These are phyloP conservation scores for Inga oerstediana DNA, from an alignment of 306 rosid genomes.

Conservation along the genomic window DNA sequence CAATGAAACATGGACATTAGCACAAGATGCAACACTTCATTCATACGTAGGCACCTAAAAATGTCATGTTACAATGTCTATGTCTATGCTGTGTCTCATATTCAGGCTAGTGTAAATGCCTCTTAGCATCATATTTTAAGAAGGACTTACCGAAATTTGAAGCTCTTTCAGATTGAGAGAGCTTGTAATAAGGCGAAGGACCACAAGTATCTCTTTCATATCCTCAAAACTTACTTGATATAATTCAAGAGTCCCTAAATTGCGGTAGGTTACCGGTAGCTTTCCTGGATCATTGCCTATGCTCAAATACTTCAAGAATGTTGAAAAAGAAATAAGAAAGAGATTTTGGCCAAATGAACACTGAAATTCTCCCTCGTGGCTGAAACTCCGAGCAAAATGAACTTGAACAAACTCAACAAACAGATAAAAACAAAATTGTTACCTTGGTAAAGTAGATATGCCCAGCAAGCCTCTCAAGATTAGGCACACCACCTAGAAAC, in stretches of 20 bases:
- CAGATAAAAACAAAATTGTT: constrained; percentile 25
- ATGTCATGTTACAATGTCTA: neutral
- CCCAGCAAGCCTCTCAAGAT: constrained; percentile 79
- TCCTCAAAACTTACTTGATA: constrained; percentile 94
- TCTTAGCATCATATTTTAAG: neutral
- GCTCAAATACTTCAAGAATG: constrained; percentile 77
- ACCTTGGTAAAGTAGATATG: constrained; percentile 93
- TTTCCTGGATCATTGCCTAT: constrained; percentile 60
- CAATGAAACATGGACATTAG: neutral
- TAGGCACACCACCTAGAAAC: constrained; percentile 86
- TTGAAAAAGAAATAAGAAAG: constrained; percentile 17
- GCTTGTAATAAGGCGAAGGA: constrained; percentile 78
- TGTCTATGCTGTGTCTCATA: neutral
- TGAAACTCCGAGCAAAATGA: constrained; percentile 9
- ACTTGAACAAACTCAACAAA: constrained; percentile 26
- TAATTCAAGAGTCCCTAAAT: constrained; percentile 71
- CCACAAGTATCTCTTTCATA: constrained; percentile 81
- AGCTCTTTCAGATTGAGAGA: constrained; percentile 85
- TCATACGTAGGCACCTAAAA: neutral
- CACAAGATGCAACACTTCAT: neutral
- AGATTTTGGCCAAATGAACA: constrained; percentile 2
- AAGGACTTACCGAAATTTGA: constrained; percentile 75
- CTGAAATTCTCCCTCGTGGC: neutral
- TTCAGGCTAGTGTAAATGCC: neutral
- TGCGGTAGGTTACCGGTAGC: constrained; percentile 53